These are phyloP conservation scores for Novymonas esmeraldas DNA, from an alignment of 208 protist species.

Conservation along the genomic window DNA sequence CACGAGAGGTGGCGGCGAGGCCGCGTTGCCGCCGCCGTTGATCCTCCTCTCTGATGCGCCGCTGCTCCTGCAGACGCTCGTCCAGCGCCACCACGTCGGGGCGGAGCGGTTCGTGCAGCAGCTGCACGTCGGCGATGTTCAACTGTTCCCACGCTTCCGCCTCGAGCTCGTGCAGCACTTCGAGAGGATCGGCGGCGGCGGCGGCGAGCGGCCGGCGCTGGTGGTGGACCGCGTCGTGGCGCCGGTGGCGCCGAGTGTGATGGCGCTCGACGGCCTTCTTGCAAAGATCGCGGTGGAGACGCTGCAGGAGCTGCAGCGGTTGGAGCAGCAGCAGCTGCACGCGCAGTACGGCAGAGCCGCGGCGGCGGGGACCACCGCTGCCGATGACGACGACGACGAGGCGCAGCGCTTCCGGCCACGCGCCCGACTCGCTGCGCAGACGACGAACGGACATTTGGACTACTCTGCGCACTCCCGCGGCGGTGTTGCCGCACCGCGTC, in stretches of 20 bases:
- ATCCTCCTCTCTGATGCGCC: conserved; percentile 72
- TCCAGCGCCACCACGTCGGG: conserved; percentile 62
- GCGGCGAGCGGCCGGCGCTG: conserved; percentile 35
- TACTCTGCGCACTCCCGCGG: conserved; percentile 18
- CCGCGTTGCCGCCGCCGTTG: conserved; percentile 22
- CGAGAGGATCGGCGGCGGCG: conserved; percentile 43
- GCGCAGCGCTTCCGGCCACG: conserved; percentile 36
- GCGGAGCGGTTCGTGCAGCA: conserved; percentile 68
- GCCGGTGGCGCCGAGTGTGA: conserved; percentile 27
- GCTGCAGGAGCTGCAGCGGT: conserved; percentile 58
- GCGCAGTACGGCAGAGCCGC: conserved; percentile 4
- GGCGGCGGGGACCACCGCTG: neutral
- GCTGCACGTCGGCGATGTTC: conserved; percentile 72
- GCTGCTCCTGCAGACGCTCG: conserved; percentile 56
- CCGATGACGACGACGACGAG: conserved; percentile 23
- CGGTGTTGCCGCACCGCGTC: neutral
- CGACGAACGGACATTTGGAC: conserved; percentile 25
- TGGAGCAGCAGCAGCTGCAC: conserved; percentile 38
- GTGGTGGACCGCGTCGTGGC: conserved; percentile 62
- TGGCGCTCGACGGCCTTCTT: conserved; percentile 59
- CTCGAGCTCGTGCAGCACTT: conserved; percentile 81
- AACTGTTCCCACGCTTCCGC: conserved; percentile 86
- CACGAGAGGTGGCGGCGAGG: conserved; percentile 11
- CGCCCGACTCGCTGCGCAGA: conserved; percentile 19
- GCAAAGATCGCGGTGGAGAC: conserved; percentile 68